Percentiles rank a stretch among this genome's conserved stretches.
Conservation (phyloP, 176 grass and related monocot genomes). For the Eragrostis curvula region DNA sequence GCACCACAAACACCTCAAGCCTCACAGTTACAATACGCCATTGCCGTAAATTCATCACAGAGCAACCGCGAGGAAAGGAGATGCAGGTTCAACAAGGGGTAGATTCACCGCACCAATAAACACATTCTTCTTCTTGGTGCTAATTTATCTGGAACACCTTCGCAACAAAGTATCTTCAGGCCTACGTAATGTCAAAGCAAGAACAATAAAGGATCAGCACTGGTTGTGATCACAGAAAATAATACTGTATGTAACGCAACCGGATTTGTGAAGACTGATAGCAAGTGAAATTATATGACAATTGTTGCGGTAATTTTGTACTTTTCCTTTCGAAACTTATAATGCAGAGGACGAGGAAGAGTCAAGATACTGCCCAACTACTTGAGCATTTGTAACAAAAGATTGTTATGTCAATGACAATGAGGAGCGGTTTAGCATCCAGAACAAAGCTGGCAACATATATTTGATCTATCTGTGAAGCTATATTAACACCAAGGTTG, state of each 20-base stretch:
- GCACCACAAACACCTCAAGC: neutral
- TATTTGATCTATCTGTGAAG: neutral
- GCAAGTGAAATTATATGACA: neutral
- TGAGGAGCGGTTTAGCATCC: neutral
- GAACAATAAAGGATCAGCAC: neutral
- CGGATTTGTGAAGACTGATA: neutral
- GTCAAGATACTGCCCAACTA: neutral
- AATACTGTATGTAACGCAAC: neutral
- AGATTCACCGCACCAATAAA: neutral
- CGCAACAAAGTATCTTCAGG: neutral
- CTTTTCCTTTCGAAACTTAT: neutral
- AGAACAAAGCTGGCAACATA: neutral
- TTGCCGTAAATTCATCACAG: neutral
- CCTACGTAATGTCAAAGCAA: neutral
- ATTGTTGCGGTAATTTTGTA: neutral
- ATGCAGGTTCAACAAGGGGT: neutral
- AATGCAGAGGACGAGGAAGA: neutral
- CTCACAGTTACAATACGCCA: neutral
- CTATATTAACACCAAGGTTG: neutral
- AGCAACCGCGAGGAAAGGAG: neutral
- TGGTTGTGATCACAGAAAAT: neutral
- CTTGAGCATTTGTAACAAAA: neutral
- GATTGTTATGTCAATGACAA: neutral
- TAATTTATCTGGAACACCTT: neutral
- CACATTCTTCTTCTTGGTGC: neutral